Percentiles rank a stretch among this genome's conserved stretches.
These are phyloP conservation scores for Andrographis paniculata DNA, from an alignment of 305 asterid genomes.

Conservation along the genomic window DNA sequence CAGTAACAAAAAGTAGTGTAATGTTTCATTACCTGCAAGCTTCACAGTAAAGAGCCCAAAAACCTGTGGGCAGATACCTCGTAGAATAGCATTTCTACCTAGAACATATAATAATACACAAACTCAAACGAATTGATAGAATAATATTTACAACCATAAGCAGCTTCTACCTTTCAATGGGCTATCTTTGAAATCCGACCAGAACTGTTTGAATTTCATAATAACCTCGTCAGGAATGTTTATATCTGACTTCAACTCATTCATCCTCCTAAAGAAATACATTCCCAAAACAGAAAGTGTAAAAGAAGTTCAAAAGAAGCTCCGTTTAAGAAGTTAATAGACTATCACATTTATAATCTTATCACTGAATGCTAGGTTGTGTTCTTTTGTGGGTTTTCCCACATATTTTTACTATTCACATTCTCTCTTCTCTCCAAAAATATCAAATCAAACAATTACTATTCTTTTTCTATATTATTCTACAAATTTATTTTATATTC, in stretches of 20 bases:
- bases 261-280: conserved; percentile 60
- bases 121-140: conserved; percentile 8
- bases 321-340: too few species aligned
- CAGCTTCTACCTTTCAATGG: conserved; percentile 67
- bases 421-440: too few species aligned
- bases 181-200: conserved; percentile 60
- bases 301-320: conserved; percentile 11
- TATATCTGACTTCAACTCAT: conserved; percentile 66
- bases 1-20: background rate
- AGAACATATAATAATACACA: conserved; percentile 16
- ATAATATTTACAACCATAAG: conserved; percentile 1
- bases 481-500: too few species aligned
- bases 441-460: too few species aligned
- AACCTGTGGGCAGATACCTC: conserved; percentile 88
- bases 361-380: too few species aligned
- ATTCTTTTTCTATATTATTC: too few species aligned
- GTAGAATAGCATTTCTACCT: conserved; percentile 95
- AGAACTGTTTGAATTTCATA: conserved; percentile 66
- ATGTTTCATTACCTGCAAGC: conserved; percentile 71
- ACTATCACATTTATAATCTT: too few species aligned
- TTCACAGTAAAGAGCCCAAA: conserved; percentile 96
- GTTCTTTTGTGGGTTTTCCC: too few species aligned
- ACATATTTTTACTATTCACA: too few species aligned
- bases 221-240: conserved; percentile 65
- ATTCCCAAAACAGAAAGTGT: conserved; percentile 9